Evolutionary conservation across 2,329 filamentous ascomycete genomes (phyloP).

Genomic region (Penicillium decumbens): DNA sequence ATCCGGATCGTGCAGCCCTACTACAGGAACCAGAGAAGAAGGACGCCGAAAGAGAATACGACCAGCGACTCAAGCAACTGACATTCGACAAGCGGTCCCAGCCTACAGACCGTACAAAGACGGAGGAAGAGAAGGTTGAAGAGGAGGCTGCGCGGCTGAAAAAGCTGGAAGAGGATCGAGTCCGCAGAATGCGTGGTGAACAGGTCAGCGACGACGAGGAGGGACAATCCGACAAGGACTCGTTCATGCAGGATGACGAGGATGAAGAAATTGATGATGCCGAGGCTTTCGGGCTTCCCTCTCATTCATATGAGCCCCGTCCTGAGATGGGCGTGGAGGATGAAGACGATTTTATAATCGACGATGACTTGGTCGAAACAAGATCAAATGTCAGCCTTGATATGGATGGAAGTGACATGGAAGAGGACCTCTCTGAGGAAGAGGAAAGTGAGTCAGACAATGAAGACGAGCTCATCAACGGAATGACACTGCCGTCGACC

Average conservation of each 20-base stretch:
- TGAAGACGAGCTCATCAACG: slow-evolving; percentile 66
- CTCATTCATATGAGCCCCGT: slow-evolving; percentile 40
- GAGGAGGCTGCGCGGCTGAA: slow-evolving; percentile 73
- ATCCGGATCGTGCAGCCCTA: slow-evolving; percentile 60
- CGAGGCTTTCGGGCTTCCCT: slow-evolving; percentile 58
- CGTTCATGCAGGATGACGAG: slow-evolving; percentile 30
- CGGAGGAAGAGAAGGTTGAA: slow-evolving; percentile 75
- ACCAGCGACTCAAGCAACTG: slow-evolving; percentile 74
- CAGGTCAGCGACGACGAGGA: slow-evolving; percentile 57
- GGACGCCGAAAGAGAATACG: slow-evolving; percentile 80
- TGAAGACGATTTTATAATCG: slow-evolving; percentile 88
- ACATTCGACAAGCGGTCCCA: slow-evolving; percentile 78
- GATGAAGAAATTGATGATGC: slow-evolving; percentile 52
- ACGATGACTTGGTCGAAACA: slow-evolving; percentile 81
- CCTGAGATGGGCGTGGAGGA: slow-evolving; percentile 70
- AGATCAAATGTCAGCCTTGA: slow-evolving; percentile 55
- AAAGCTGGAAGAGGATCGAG: slow-evolving; percentile 74
- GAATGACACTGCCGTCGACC: slow-evolving; percentile 49
- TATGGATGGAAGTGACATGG: slow-evolving; percentile 42
- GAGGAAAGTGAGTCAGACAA: slow-evolving; percentile 46
- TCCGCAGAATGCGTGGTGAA: slow-evolving; percentile 83
- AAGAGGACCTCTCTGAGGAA: slow-evolving; percentile 54
- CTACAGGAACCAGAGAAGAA: slow-evolving; percentile 58
- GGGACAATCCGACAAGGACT: slow-evolving; percentile 35
- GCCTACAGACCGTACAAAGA: slow-evolving; percentile 84